These are phyloP conservation scores for Coemansia sp. DNA, from an alignment of 371 early-diverging fungal species.

Conservation along the genomic window DNA sequence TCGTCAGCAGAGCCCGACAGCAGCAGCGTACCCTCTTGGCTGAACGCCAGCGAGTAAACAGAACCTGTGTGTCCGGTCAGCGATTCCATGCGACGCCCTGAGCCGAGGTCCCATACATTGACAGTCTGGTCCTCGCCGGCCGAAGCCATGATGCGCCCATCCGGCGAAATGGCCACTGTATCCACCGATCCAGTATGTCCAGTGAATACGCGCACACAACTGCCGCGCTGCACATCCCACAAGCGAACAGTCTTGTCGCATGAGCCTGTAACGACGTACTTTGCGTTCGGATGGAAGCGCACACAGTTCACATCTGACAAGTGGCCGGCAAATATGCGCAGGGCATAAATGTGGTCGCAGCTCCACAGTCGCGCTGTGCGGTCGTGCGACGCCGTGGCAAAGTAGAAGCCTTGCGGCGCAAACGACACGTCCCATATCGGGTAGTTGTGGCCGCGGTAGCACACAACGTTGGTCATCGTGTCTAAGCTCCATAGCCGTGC, in stretches of 20 bases:
- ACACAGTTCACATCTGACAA: constrained; percentile 96
- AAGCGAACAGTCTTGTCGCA: constrained; percentile 93
- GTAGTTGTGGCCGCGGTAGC: constrained; percentile 97
- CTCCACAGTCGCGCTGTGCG: constrained; percentile 96
- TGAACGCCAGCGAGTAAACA: constrained; percentile 89
- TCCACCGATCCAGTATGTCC: constrained; percentile 89
- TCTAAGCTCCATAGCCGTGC: constrained; percentile 96
- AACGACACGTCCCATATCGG: constrained; percentile 97
- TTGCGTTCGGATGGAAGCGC: constrained; percentile 98
- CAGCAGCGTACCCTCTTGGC: constrained; percentile 77
- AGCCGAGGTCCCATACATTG: constrained; percentile 96
- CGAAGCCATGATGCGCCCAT: constrained; percentile 91
- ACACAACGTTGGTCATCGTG: constrained; percentile 83
- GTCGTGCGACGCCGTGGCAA: constrained; percentile 97
- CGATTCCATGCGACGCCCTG: constrained; percentile 74
- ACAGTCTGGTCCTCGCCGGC: constrained; percentile 85
- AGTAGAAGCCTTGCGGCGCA: constrained; percentile 90
- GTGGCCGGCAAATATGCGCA: constrained; percentile 98
- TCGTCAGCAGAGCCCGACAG: constrained; percentile 90
- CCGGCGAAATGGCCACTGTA: constrained; percentile 89
- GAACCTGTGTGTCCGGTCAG: constrained; percentile 84
- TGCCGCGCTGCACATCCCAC: constrained; percentile 94
- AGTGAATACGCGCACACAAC: constrained; percentile 90
- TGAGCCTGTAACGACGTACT: constrained; percentile 95
- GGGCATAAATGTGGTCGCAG: constrained; percentile 90